Base-by-base conservation (phyloP, 495 filamentous ascomycete genomes). In the Penicillium maclennaniae region DNA sequence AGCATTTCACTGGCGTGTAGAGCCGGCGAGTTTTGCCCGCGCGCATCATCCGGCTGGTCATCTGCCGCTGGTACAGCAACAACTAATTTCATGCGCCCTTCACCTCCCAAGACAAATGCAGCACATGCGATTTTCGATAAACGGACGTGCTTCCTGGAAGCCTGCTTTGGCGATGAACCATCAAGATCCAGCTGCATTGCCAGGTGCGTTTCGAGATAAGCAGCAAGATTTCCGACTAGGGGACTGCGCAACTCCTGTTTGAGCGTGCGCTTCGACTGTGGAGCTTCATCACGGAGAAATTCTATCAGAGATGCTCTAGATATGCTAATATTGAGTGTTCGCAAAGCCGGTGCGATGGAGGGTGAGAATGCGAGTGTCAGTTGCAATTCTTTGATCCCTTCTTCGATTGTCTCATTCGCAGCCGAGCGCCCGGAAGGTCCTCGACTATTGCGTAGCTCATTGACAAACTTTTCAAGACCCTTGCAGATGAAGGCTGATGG, bases 71-170 rank as follows among this genome's bases (percentile, higher is more conserved):
- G 60, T 27, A 54, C 65, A 23, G 51, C 56, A 14, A 63, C 67
- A 63, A 76, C 69, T 16, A 83, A 47, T 65, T 84, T 84, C 49
- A 81, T 59, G 50, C 69, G 77, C 10, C 81, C 74, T 8, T 82
- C 81, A 7, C 55, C 63, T 5, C 76, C 78, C 19, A 83, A 21
- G 21, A 79, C 73, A 66, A 83, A 84, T 37, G 72, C 75, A 17
- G 74, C 75, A 60, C 77, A 81, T 2, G 78, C 71, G 58, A 82
- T 66, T 53, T 77, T 79, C 37, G 73, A 66, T 10, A 83, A 55
- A 0, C 71, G 67, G 16, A 83, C 69, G 54, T 69, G 67, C n/a
- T 71, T 58, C 38, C 68, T 59, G 3, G 62, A 49, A 6, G 47
- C 39, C 9, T 56, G 34, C 3, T 56, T 46, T 19, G 51, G 42